phyloP scores from a whole-genome alignment of 1,139 yeast genomes.

The Suhomyces bolitotheri region DNA sequence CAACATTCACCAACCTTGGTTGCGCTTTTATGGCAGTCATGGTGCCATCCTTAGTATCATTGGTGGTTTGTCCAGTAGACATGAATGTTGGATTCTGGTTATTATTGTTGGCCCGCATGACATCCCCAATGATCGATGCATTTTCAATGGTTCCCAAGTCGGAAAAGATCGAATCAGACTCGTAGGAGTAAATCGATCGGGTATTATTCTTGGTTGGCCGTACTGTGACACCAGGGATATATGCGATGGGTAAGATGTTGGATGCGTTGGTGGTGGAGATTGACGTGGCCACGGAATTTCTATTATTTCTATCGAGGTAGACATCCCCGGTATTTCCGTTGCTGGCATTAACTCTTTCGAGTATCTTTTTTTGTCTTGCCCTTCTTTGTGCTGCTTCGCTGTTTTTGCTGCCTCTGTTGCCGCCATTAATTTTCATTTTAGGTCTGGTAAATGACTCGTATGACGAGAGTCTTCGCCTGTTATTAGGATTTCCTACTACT shows the following conservation, averaged over 20 bases:
- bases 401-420: constrained; percentile 15
- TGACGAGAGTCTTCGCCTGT: constrained; percentile 37
- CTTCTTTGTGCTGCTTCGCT: constrained; percentile 16
- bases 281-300: constrained; percentile 58
- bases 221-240: constrained; percentile 90
- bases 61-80: constrained; percentile 7
- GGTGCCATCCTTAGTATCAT: constrained; percentile 26
- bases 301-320: constrained; percentile 30
- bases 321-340: constrained; percentile 14
- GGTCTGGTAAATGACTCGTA: constrained; percentile 50
- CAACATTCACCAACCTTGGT: constrained; percentile 63
- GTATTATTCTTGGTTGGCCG: constrained; percentile 52
- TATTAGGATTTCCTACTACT: constrained; percentile 11
- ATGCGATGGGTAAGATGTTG: constrained; percentile 89
- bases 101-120: constrained; percentile 31
- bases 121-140: constrained; percentile 57
- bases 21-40: constrained; percentile 73
- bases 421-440: constrained; percentile 22
- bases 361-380: constrained; percentile 19
- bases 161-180: constrained; percentile 52
- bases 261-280: constrained; percentile 73
- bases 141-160: constrained; percentile 54
- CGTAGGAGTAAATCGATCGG: constrained; percentile 49
- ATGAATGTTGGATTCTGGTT: constrained; percentile 11
- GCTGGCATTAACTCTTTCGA: constrained; percentile 17